Base-by-base conservation (phyloP, 139 green algal genomes). In the Chlamydomonas applanata region DNA sequence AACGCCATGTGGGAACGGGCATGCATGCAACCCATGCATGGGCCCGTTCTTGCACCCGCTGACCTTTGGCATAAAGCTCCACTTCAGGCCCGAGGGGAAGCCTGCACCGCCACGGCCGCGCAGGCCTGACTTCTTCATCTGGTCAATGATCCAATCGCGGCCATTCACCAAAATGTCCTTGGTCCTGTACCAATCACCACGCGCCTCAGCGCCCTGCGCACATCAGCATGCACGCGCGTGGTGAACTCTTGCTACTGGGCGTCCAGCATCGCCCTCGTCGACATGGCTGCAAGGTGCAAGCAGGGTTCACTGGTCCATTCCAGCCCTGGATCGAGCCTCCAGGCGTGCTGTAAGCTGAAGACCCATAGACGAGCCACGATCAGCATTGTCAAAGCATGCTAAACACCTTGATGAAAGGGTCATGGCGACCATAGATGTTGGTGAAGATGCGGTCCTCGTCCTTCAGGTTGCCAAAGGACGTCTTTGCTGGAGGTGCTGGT, bases 391-490 rank as follows among this genome's bases (percentile, higher is more conserved):
- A 11, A 49, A 49, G 11, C 11, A 49, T 11, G 11, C 7, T 49
- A 49, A 11, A 11, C 44, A 90, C 91, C 90, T 98, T 93, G 46
- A 98, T 86, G 73, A 92, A 96, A 1, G 86, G 84, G 70, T 98
- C 95, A 63, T 96, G 89, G 45, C 85, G 81, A 7, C 94, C 90
- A 75, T 99, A 99, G 30, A 99, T 87, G 83, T 99, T 99, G 29
- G 91, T 97, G 79, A 99, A 99, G 35, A 99, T 98, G 40, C 95
- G 83, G 85, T 99, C 95, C 56, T 97, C 82, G 63, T 99, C 95
- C 53, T 90, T 89, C 5, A 99, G 87, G 13, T 83, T 86, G 1
- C 95, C 95, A 65, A 89, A 94, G 0, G 64, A 76, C 0, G 88
- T 93, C 75, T 78, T 87, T 74, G 83, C 63, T 5, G 69, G 76